Base-by-base conservation (phyloP, 805 yeast genomes). In the Lachancea sp. region DNA sequence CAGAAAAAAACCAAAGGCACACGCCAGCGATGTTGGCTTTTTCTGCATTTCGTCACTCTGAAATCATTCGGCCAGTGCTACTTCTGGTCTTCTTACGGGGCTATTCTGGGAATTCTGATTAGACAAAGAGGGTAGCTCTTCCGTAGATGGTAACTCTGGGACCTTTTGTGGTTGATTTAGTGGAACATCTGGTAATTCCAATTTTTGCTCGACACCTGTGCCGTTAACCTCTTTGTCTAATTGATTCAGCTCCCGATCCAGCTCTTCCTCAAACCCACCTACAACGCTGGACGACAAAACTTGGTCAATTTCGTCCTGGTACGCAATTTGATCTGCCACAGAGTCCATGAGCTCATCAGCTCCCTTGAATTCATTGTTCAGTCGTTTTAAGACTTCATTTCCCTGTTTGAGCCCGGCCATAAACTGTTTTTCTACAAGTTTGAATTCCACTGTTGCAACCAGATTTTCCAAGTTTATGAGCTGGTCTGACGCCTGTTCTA, bases 271-370 rank as follows among this genome's bases (percentile, higher is more conserved):
- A 41, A 51, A 55, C 38, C 64, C 53, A 3, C 68, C 71, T 4
- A 63, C 56, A 4, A 62, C 53, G n/a, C 67, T 61, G 29, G 54
- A 59, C 2, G 68, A 54, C 40, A 85, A 63, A 34, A 76, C 60
- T 30, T 76, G 78, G 49, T 79, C 75, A 5, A 85, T 74, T 56
- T 85, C 90, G 41, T 84, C 79, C 57, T 88, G 96, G 57, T 85
- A 82, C 22, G 81, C 72, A 13, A 81, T 71, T 40, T 91, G 95
- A 18, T 87, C 96, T 38, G 83, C 86, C 17, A 85, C 75, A 42
- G 86, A 90, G 61, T 90, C 96, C 75, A 91, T 67, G 2, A 91
- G 72, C 56, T 73, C 75, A 53, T 90, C 96, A n/a, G 89, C 83
- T 54, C 78, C 77, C 30, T 78, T 79, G 77, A 90, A 77, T 55